Base-by-base conservation (phyloP, 306 rosid genomes). In the Glycine tomentella region DNA sequence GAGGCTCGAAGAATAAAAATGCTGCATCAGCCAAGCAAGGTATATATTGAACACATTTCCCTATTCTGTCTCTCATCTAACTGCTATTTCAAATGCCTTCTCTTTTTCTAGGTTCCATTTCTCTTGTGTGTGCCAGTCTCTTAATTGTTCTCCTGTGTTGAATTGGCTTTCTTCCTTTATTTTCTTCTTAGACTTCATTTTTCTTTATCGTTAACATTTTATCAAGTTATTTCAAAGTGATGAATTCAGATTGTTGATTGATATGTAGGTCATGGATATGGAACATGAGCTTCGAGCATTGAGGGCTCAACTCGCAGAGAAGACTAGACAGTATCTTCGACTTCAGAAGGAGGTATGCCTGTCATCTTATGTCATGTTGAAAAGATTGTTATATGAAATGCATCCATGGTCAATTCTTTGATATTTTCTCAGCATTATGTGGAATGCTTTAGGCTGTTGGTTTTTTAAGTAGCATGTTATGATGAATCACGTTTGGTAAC, bases 21-120 rank as follows among this genome's bases (percentile, higher is more conserved):
- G 99, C 92, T 95, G 76, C 99, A 93, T 84, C 99, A 95, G 74
- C 99, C 98, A 33, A 95, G 99, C 96, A 93, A 90, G 98, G 99
- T 93, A 74, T 75, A 34, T 63, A 38, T 49, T 69, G 56, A 69
- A 49, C 76, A 50, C 61, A 17, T 70, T 61, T 48, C 8, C 8
- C 61, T 57, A 48, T 46, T 15, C 2, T n/a, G 9, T 48, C 48
- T 55, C 58, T 20, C 16, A 36, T 77, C 64, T 52, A 40, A 48
- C 11, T 59, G 53, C 62, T 25, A 45, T 57, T 33, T 73, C 49
- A 40, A 66, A 17, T 48, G n/a, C 52, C 61, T 74, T 74, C 31
- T 72, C 51, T 52, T 36, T 49, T 20, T 69, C 57, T n/a, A 56
- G 33, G 67, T 46, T 66, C 9, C n/a, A 49, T 13, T 48, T 75